A percentile compares a stretch with the other conserved stretches of the same genome.
Conservation (phyloP, 108 stramenopile species). For the Fragilaria radians region DNA sequence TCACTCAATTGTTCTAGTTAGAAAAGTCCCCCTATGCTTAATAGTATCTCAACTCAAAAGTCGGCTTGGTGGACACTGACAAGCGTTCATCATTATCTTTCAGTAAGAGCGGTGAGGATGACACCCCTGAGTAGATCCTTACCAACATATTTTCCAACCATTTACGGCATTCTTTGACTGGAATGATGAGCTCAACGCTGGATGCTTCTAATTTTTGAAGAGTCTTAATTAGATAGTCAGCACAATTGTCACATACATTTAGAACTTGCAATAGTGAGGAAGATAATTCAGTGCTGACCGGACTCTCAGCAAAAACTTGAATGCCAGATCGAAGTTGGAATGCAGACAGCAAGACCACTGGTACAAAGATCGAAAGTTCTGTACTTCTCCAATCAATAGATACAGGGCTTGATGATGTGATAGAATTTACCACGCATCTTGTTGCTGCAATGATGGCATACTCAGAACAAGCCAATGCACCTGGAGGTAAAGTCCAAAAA, state of each 20-base stretch:
- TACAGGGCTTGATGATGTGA: background rate
- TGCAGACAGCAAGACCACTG: conserved; percentile 21
- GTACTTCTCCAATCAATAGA: conserved; percentile 13
- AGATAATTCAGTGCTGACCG: background rate
- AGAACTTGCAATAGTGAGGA: background rate
- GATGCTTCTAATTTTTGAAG: background rate
- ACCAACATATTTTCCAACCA: background rate
- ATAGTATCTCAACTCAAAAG: background rate
- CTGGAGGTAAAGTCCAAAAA: conserved; percentile 39
- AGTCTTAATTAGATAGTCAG: background rate
- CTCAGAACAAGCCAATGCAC: conserved; percentile 14
- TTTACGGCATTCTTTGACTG: background rate
- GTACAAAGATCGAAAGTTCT: conserved; percentile 24
- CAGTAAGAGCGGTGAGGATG: background rate
- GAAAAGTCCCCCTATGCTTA: no score
- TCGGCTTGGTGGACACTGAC: background rate
- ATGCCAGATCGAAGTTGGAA: conserved; percentile 19
- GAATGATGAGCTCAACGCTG: background rate
- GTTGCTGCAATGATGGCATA: conserved; percentile 24
- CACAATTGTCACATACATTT: background rate
- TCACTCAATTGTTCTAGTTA: no score
- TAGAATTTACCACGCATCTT: conserved; percentile 13
- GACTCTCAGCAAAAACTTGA: background rate
- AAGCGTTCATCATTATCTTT: background rate
- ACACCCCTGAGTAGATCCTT: background rate